A percentile compares a stretch with the other conserved stretches of the same genome.
phyloP scores from a whole-genome alignment of 805 yeast genomes.

The Yarrowia sp. region DNA sequence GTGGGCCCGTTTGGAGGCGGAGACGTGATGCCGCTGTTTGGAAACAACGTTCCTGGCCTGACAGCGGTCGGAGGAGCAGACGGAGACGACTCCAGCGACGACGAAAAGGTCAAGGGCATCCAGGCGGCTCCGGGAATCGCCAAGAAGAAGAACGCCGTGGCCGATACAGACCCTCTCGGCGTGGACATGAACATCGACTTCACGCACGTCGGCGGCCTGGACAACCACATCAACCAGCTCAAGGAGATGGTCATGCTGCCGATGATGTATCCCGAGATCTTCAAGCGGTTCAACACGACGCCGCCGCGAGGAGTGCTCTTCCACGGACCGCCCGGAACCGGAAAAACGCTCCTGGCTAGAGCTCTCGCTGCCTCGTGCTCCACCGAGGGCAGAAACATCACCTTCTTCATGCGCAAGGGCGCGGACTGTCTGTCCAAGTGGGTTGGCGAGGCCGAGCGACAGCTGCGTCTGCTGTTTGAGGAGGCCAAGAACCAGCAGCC shows the following conservation, averaged over 20 bases:
- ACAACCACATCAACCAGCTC: conserved; percentile 82
- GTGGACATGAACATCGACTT: conserved; percentile 83
- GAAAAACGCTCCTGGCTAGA: conserved; percentile 96
- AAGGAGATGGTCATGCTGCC: conserved; percentile 98
- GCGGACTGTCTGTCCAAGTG: conserved; percentile 96
- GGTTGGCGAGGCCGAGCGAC: conserved; percentile 99
- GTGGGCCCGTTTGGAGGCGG: conserved; percentile 98
- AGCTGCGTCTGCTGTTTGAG: conserved; percentile 82
- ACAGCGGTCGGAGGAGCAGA: conserved; percentile 33
- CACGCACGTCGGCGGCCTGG: conserved; percentile 86
- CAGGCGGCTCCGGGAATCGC: conserved; percentile 28
- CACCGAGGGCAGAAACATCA: conserved; percentile 76
- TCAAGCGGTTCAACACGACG: conserved; percentile 82
- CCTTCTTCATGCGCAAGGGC: conserved; percentile 97
- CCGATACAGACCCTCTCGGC: conserved; percentile 93
- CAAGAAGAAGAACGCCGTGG: conserved; percentile 43
- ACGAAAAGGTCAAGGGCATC: conserved; percentile 36
- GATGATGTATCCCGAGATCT: conserved; percentile 86
- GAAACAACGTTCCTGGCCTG: conserved; percentile 55
- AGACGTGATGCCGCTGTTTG: conserved; percentile 82
- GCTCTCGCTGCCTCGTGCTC: conserved; percentile 96
- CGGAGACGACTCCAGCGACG: conserved; percentile 50
- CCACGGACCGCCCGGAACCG: conserved; percentile 99
- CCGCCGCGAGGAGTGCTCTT: conserved; percentile 97
- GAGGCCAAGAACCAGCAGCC: conserved; percentile 97